Percentiles rank a stretch among this genome's conserved stretches.
phyloP scores from a whole-genome alignment of 1,284 basidiomycete genomes.

The Fomitopsis betulina region DNA sequence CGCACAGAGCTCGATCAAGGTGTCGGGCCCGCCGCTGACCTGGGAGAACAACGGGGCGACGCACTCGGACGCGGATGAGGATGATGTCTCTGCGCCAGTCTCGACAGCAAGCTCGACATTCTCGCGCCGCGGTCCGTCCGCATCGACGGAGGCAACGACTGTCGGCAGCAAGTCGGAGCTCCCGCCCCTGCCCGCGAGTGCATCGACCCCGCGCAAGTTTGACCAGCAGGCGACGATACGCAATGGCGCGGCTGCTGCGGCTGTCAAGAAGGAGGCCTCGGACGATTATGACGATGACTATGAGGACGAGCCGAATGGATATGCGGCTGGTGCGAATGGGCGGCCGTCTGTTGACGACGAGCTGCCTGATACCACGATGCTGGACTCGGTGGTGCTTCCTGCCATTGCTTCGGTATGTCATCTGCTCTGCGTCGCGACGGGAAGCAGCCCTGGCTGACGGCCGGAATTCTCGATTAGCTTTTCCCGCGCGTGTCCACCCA shows the following conservation, averaged over 20 bases:
- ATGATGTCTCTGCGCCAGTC: conserved; percentile 1
- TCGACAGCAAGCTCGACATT: conserved; percentile 33
- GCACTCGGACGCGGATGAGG: conserved; percentile 30
- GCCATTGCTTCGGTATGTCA: conserved; percentile 82
- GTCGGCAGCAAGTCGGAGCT: conserved; percentile 52
- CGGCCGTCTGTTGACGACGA: conserved; percentile 44
- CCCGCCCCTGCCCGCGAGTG: conserved; percentile 48
- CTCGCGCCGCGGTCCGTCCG: conserved; percentile 21
- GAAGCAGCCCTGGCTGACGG: neutral
- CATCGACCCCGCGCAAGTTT: conserved; percentile 39
- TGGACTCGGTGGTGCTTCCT: conserved; percentile 92
- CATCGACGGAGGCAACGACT: conserved; percentile 32
- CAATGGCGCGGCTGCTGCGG: conserved; percentile 28
- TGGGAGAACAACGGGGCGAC: conserved; percentile 69
- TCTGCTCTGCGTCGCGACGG: neutral
- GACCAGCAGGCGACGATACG: conserved; percentile 65
- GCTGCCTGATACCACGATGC: conserved; percentile 81
- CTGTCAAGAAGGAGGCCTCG: conserved; percentile 41
- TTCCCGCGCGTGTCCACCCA: conserved; percentile 86
- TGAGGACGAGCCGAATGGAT: conserved; percentile 46
- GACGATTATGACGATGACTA: conserved; percentile 67
- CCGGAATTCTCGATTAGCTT: conserved; percentile 45
- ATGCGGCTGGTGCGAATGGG: conserved; percentile 24
- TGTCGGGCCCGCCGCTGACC: conserved; percentile 63
- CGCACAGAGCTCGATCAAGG: conserved; percentile 47